Evolutionary conservation across 2,329 filamentous ascomycete species (phyloP).

Genomic region (Karstenula rhodostoma): DNA sequence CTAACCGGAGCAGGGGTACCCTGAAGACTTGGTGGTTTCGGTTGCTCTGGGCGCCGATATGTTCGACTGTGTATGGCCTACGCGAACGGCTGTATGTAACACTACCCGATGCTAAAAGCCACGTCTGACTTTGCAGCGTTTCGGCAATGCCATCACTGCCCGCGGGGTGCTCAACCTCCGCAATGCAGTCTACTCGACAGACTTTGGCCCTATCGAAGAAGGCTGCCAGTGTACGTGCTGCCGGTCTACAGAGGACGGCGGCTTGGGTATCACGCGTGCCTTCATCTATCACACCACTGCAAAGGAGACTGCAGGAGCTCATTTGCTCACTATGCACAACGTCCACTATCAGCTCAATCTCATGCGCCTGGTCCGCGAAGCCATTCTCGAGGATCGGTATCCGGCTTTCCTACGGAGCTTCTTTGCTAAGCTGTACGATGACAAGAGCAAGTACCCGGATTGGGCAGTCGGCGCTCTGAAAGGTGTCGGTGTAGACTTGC

Average conservation of each 20-base stretch:
- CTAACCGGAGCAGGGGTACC: constrained; percentile 73
- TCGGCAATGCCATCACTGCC: constrained; percentile 90
- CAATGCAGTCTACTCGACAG: constrained; percentile 75
- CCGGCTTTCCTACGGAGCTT: constrained; percentile 80
- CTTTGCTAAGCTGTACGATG: constrained; percentile 76
- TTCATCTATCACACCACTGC: constrained; percentile 90
- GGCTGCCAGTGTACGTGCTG: constrained; percentile 85
- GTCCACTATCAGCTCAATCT: constrained; percentile 89
- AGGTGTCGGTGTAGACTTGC: constrained; percentile 72
- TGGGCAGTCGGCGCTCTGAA: constrained; percentile 86
- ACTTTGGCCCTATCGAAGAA: constrained; percentile 84
- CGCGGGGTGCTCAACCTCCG: constrained; percentile 84
- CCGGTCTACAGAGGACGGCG: constrained; percentile 69
- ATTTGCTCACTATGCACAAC: constrained; percentile 90
- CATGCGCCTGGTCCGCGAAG: constrained; percentile 77
- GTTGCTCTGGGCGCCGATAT: constrained; percentile 96
- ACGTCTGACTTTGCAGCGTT: constrained; percentile 62
- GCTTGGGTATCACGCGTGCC: constrained; percentile 83
- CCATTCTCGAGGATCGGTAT: constrained; percentile 82
- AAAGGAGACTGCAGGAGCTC: constrained; percentile 94
- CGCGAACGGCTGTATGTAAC: constrained; percentile 76
- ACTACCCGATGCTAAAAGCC: neutral
- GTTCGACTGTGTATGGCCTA: constrained; percentile 99
- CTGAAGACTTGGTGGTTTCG: constrained; percentile 92
- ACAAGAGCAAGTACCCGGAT: constrained; percentile 72